Evolutionary conservation across 768 basidiomycete species (phyloP), one percentile per base, ranked within the genome.

Genomic region (Mrakia frigida): DNA sequence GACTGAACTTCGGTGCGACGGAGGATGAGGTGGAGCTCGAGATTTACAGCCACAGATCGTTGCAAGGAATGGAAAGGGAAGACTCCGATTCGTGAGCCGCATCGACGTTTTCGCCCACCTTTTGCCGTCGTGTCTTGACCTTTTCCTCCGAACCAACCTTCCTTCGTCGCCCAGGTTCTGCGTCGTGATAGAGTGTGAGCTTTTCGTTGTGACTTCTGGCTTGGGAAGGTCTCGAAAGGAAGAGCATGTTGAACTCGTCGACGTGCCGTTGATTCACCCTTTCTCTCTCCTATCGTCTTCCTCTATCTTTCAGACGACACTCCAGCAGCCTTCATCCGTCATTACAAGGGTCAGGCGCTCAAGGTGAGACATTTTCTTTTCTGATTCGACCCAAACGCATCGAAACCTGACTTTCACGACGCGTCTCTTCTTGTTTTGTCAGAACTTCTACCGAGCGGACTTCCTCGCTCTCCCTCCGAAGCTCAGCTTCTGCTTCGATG

Each of bases 391-490:
- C 28, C 14, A 1, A 4, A 13, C 10, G 13, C 31, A 4, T 18
- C 33, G n/a, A 65, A 65, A 39, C 53, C n/a, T 72, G 31, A 72
- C 11, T 0, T 37, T 4, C 6, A 0, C n/a, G 31, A 35, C 37
- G 46, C 53, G 31, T 59, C 33, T 0, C 18, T 21, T 25, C 3
- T 37, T 33, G 13, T 63, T 5, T 63, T 28, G 35, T 65, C 56
- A 72, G 71, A 28, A n/a, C 31, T 72, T 72, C 53, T 72, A 72
- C 56, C 5, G 16, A 21, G 31, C 71, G 18, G 53, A 60, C 53
- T 23, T 60, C 9, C 71, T 72, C 21, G 37, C 33, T 5, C 16
- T n/a, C 33, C 71, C 71, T 25, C 71, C 71, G 21, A 50, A 28
- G 18, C 53, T 72, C 21, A 56, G 52, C 31, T 72, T 72, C 56